phyloP scores from a whole-genome alignment of 2,329 filamentous ascomycete species.

The Neodidymelliopsis sp. region DNA sequence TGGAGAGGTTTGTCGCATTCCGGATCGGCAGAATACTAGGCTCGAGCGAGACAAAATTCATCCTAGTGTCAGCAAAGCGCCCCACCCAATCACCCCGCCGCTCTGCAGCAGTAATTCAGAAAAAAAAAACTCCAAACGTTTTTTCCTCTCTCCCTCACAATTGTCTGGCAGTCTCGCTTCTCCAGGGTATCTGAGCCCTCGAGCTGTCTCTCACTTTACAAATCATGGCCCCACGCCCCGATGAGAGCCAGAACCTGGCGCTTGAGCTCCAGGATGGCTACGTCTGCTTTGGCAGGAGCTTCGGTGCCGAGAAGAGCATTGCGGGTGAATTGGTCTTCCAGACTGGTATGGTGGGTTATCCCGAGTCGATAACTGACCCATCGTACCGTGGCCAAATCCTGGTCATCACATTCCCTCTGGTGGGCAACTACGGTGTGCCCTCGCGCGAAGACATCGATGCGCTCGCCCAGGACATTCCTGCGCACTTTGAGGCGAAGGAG shows the following conservation, averaged over 20 bases:
- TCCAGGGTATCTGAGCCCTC: constrained; percentile 42
- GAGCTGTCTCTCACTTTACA: constrained; percentile 40
- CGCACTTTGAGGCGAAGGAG: constrained; percentile 89
- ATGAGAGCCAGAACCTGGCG: constrained; percentile 69
- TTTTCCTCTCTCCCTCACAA: constrained; percentile 32
- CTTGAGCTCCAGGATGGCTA: constrained; percentile 94
- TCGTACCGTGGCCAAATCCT: constrained; percentile 93
- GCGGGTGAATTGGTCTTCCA: constrained; percentile 98
- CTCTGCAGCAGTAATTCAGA: constrained; percentile 15
- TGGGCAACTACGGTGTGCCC: constrained; percentile 97
- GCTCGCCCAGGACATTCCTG: constrained; percentile 83
- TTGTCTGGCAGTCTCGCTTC: constrained; percentile 44
- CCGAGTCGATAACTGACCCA: constrained; percentile 88
- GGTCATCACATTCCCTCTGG: constrained; percentile 92
- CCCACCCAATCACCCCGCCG: constrained; percentile 14
- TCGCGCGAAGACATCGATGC: constrained; percentile 84
- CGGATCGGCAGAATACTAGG: too few relatives aligned
- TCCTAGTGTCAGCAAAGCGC: too few relatives aligned
- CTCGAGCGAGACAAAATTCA: too few relatives aligned
- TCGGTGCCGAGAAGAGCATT: constrained; percentile 92
- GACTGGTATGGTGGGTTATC: constrained; percentile 99
- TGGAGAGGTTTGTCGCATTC: too few relatives aligned
- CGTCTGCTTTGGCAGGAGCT: constrained; percentile 93
- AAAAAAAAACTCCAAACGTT: constrained; percentile 15
- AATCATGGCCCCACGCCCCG: constrained; percentile 42